Base-by-base conservation (phyloP, 2,329 filamentous ascomycete genomes). In the Macrophomina pseudophaseolina region DNA sequence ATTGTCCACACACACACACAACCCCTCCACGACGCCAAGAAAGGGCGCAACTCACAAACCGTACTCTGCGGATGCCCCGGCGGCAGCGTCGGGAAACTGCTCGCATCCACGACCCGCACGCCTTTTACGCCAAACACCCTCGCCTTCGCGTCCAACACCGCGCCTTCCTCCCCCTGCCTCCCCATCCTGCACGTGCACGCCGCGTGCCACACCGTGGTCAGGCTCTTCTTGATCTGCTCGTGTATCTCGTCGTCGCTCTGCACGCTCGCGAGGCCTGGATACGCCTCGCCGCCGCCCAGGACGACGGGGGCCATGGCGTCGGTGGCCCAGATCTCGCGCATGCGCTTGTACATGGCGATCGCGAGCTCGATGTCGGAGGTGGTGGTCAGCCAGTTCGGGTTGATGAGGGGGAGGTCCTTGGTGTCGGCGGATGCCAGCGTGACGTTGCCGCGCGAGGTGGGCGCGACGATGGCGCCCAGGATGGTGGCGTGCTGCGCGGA, bases 111-210 rank as follows among this genome's bases (percentile, higher is more conserved):
- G 0, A 82, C 75, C 30, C 80, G 70, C 48, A 82, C 64, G 1
- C 75, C 74, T 33, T 77, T 65, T 6, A 79, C 73, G 1, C 79
- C 79, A 63, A 73, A 73, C 28, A 82, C 80, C 46, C 72, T 73
- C 30, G 75, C 79, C 38, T 72, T 71, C 1, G 70, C 70, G 68
- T 81, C 79, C 16, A 81, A 76, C 35, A 79, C 78, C 1, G 76
- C 77, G 28, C 70, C 70, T 8, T 68, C 64, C 64, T 81, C 74
- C 1, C 74, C 73, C 5, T 64, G 62, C 66, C 68, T 74, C 2
- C 78, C 79, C 79, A 80, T 79, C 70, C 71, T 73, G n/a, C 72
- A 75, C 0, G 77, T 75, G 5, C 76, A 77, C 51, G 70, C 75
- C 58, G 75, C 76, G 67, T 80, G 79, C 74, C 75, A 79, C 12